Evolutionary conservation across 2,329 filamentous ascomycete genomes (phyloP), one percentile per base, ranked within the genome.

Genomic region (Phaeophleospora eucalypticola): DNA sequence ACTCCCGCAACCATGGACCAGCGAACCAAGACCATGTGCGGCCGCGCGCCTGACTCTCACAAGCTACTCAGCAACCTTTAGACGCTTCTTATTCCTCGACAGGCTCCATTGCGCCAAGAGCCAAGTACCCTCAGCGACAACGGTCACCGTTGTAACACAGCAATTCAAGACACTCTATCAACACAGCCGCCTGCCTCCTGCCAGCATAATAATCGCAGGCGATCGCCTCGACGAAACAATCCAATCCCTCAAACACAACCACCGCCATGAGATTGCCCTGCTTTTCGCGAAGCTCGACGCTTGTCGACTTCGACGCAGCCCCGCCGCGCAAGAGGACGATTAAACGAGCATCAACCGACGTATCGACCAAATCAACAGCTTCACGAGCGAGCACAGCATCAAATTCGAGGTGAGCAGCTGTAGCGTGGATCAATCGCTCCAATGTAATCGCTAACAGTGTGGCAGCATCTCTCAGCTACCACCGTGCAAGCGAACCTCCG

Each of bases 381-480:
- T 64, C 61, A 24, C 53, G 57, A 37, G 55, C 54, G 44, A 62
- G 60, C 52, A 59, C 51, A 36, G 49, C 49, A 32, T 51, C 46
- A 16, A 37, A 19, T 19, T 37, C n/a, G 15, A 37, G 36, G 24
- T 29, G 24, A 29, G 24, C 12, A n/a, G n/a, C n/a, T n/a, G n/a
- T n/a, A n/a, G n/a, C n/a, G n/a, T n/a, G n/a, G n/a, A n/a, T n/a
- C n/a, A n/a, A n/a, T n/a, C n/a, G n/a, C n/a, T n/a, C n/a, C n/a
- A n/a, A n/a, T n/a, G n/a, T n/a, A n/a, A n/a, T n/a, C n/a, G n/a
- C n/a, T n/a, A n/a, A 29, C 12, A 6, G 12, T 29, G 7, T 29
- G 7, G 24, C 17, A 64, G 61, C 56, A 64, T 64, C 19, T 56
- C 59, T 14, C 56, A 55, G 38, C 53, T 65, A 14, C 59, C 62